Evolutionary conservation across 139 green algal species (phyloP).

Genomic region (Chlamydomonas sphaeroides): DNA sequence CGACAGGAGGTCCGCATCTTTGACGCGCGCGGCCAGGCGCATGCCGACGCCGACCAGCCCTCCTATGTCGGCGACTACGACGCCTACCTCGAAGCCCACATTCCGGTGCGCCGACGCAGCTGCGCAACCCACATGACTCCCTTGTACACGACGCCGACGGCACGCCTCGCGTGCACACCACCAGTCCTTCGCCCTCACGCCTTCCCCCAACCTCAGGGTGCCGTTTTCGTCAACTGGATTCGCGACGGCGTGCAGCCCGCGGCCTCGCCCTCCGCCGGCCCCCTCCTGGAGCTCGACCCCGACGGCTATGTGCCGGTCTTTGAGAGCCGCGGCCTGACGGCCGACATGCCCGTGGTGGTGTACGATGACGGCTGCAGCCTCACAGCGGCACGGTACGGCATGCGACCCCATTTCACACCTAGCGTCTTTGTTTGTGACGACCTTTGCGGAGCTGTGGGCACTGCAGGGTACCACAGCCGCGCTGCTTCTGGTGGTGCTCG

Average conservation of each 20-base stretch:
- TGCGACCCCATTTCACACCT: no score
- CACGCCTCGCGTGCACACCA: no score
- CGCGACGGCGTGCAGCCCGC: neutral
- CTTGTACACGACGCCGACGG: neutral
- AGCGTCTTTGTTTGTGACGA: no score
- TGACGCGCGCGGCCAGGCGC: neutral
- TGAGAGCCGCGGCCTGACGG: neutral
- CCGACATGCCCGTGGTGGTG: conserved; percentile 27
- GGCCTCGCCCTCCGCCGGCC: no score
- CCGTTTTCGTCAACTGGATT: conserved; percentile 33
- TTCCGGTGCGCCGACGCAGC: neutral
- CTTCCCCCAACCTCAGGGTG: neutral
- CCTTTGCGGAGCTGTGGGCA: no score
- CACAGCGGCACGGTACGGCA: neutral
- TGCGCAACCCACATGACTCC: no score
- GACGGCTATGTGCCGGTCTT: conserved; percentile 24
- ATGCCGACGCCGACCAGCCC: no score
- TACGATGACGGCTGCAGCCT: conserved; percentile 16
- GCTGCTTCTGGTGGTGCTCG: no score
- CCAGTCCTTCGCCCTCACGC: neutral
- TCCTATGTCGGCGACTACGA: neutral
- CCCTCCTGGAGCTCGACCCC: neutral
- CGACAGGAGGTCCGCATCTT: neutral
- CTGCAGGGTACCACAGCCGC: no score
- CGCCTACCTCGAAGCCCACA: conserved; percentile 23